phyloP scores from a whole-genome alignment of 2,329 filamentous ascomycete species.

The Neofusicoccum umdonicola region DNA sequence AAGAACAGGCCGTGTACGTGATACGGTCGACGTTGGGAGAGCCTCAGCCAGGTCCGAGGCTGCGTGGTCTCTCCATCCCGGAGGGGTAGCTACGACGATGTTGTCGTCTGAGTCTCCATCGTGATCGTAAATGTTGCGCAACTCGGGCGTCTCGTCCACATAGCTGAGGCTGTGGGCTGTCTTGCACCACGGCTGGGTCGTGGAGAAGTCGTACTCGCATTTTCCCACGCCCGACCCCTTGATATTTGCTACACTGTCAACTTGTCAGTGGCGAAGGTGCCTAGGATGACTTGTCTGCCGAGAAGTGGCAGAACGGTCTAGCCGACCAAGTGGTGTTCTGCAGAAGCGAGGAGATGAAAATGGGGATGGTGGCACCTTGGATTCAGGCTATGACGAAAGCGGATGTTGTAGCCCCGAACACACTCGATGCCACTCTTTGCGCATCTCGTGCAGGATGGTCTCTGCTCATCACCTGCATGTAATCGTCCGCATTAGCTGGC shows the following conservation, averaged over 20 bases:
- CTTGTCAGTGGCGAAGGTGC: neutral
- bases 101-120: slow-evolving; percentile 21
- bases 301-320: neutral
- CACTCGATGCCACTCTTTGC: slow-evolving; percentile 30
- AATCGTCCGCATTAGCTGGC: neutral
- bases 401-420: slow-evolving; percentile 30
- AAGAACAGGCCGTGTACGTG: neutral
- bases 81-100: slow-evolving; percentile 7
- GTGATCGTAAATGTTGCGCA: slow-evolving; percentile 32
- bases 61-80: slow-evolving; percentile 15
- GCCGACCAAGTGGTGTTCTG: neutral
- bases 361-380: slow-evolving; percentile 23
- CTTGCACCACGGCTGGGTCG: slow-evolving; percentile 30
- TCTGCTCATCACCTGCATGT: slow-evolving; percentile 26
- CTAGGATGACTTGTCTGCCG: neutral
- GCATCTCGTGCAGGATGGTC: slow-evolving; percentile 28
- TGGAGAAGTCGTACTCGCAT: slow-evolving; percentile 30
- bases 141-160: slow-evolving; percentile 32
- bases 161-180: slow-evolving; percentile 30
- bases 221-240: slow-evolving; percentile 27
- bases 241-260: slow-evolving; percentile 22
- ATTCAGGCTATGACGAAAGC: slow-evolving; percentile 31
- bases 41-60: neutral
- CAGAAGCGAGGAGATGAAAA: neutral
- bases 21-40: neutral